A percentile compares a stretch with the other conserved stretches of the same genome.
Evolutionary conservation across 1,284 basidiomycete species (phyloP).

Genomic region (Moesziomyces sp.): DNA sequence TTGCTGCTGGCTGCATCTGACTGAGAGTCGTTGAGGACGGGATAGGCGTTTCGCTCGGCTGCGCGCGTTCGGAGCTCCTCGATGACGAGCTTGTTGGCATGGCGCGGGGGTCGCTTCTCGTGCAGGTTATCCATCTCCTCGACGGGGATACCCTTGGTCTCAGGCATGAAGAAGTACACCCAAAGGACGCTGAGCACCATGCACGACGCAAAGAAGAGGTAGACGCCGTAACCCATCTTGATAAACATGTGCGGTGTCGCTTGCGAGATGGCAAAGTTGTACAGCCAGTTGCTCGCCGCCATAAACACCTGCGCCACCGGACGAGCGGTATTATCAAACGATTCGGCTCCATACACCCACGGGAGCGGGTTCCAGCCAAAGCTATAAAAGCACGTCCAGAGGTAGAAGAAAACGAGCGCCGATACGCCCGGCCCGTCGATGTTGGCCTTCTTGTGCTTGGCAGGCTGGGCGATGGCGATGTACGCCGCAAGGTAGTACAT

Average conservation of each 20-base stretch:
- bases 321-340: constrained; percentile 84
- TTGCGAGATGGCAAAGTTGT: constrained; percentile 74
- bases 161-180: constrained; percentile 74
- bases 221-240: constrained; percentile 72
- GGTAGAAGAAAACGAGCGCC: constrained; percentile 53
- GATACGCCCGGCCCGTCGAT: constrained; percentile 29
- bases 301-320: constrained; percentile 83
- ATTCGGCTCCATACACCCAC: constrained; percentile 71
- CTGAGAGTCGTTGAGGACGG: constrained; percentile 8
- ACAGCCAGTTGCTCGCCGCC: constrained; percentile 83
- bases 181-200: constrained; percentile 75
- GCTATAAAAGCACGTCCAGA: constrained; percentile 56
- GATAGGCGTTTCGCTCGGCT: constrained; percentile 14
- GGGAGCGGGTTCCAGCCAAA: constrained; percentile 61
- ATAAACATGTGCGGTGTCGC: constrained; percentile 57
- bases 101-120: constrained; percentile 19
- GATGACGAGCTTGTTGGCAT: constrained; percentile 21
- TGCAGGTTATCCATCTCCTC: constrained; percentile 74
- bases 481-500: constrained; percentile 55
- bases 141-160: constrained; percentile 79
- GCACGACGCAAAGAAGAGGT: constrained; percentile 75
- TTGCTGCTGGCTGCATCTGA: constrained; percentile 9
- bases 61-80: constrained; percentile 28
- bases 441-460: constrained; percentile 2
- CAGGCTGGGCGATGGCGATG: constrained; percentile 49